A percentile compares a stretch with the other conserved stretches of the same genome.
Conservation (phyloP, 768 basidiomycete genomes). For the Tylopilus rubrobrunneus region DNA sequence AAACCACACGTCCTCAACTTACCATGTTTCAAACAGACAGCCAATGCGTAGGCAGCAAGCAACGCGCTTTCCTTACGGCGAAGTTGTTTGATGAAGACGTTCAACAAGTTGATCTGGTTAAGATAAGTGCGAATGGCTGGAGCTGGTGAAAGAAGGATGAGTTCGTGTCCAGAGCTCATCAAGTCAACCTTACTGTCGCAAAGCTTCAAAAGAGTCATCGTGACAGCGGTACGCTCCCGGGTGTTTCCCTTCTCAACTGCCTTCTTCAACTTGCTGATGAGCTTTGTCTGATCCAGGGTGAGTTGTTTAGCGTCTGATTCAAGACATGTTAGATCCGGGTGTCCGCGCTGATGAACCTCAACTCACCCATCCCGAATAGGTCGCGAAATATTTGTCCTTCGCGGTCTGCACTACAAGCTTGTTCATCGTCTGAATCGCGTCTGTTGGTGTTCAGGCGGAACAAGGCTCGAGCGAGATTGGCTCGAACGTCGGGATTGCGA, state of each 20-base stretch:
- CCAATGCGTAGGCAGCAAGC: slow-evolving; percentile 19
- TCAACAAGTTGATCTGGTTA: not conserved
- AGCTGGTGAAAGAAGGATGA: slow-evolving; percentile 6
- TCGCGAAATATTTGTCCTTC: slow-evolving; percentile 3
- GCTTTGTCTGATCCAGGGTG: not conserved
- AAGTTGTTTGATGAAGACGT: slow-evolving; percentile 12
- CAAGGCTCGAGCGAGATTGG: slow-evolving; percentile 18
- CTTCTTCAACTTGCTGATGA: slow-evolving; percentile 10
- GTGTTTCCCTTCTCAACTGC: not conserved
- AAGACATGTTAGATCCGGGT: not conserved
- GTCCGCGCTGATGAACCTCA: not conserved
- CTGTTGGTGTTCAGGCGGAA: not conserved
- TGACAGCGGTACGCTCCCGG: slow-evolving; percentile 19
- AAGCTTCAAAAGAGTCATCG: slow-evolving; percentile 18
- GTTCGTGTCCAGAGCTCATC: not conserved
- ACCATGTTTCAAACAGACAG: slow-evolving; percentile 14
- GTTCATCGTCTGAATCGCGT: not conserved
- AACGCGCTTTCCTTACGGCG: slow-evolving; percentile 9
- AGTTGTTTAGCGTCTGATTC: slow-evolving; percentile 7
- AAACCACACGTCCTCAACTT: not conserved
- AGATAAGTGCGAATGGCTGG: slow-evolving; percentile 5
- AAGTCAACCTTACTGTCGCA: slow-evolving; percentile 10
- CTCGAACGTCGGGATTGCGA: slow-evolving; percentile 6
- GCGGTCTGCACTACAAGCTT: not conserved
- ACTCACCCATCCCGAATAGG: slow-evolving; percentile 19